phyloP scores from a whole-genome alignment of 2,329 filamentous ascomycete species.

The Mycosphaerella arachidis region DNA sequence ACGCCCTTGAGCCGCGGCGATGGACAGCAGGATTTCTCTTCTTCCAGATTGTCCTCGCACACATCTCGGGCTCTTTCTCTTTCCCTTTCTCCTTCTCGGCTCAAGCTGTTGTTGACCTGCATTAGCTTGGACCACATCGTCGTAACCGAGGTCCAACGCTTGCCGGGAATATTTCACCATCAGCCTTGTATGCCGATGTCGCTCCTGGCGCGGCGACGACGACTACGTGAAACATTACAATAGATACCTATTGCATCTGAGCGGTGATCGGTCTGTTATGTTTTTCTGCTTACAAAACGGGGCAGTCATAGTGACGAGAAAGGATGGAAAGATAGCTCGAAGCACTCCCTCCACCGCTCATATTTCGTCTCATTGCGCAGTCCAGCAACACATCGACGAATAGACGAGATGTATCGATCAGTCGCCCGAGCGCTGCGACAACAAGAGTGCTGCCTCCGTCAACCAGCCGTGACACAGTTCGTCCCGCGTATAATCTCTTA shows the following conservation, averaged over 20 bases:
- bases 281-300: neutral
- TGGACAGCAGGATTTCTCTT: neutral
- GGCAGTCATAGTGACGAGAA: neutral
- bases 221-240: neutral
- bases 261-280: neutral
- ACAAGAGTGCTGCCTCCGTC: conserved; percentile 23
- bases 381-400: conserved; percentile 4
- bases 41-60: conserved; percentile 6
- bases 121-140: neutral
- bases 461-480: conserved; percentile 14
- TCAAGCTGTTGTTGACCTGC: conserved; percentile 2
- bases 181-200: conserved; percentile 5
- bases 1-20: neutral
- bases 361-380: conserved; percentile 4
- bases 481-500: conserved; percentile 22
- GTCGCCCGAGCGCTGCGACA: conserved; percentile 28
- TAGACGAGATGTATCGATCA: conserved; percentile 26
- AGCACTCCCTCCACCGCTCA: neutral
- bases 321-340: conserved; percentile 12
- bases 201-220: neutral
- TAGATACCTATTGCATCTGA: neutral
- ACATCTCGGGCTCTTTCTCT: neutral
- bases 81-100: neutral
- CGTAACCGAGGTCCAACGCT: neutral
- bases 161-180: neutral